Evolutionary conservation across 139 green algal genomes (phyloP), one percentile per base, ranked within the genome.

Genomic region (Chlorella ohadii): DNA sequence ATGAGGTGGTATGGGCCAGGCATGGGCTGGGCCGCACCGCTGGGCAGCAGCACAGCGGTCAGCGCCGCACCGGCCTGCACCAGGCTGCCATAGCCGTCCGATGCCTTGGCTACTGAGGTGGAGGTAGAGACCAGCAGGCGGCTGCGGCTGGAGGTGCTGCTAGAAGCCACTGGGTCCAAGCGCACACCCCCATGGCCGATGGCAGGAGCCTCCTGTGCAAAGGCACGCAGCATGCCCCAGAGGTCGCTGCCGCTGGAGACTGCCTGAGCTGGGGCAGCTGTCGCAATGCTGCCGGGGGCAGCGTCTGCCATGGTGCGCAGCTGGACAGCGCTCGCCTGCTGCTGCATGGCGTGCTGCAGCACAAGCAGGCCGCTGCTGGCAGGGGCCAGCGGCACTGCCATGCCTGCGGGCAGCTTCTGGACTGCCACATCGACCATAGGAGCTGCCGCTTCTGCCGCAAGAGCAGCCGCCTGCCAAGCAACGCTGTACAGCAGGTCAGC

Each of bases 171-270:
- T 15, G 47, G 17, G 55, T 89, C 72, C 5, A 28, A 11, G 1
- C 39, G 51, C 9, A 59, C 25, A 6, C 86, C 86, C 9, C 44
- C 51, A 51, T 85, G 64, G 36, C 23, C 39, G 4, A 89, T 65
- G 12, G 68, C 59, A 23, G 79, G 27, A 3, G 83, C 76, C 27
- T 89, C 63, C 76, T 91, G 87, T 0, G 87, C 87, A 84, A 83
- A 92, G 15, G 91, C 67, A 4, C 91, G 83, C n/a, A 89, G 63
- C 65, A 92, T 71, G 83, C 91, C 91, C 86, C 86, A 89, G 13
- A 81, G 63, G 17, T 41, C 68, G 22, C 51, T 71, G 55, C 67
- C 56, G n/a, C 44, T 56, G 1, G 65, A 44, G 2, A 64, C 34
- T 23, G 79, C n/a, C n/a, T 12, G 16, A n/a, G 7, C 72, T 28